Conservation (phyloP, 257 asterid genomes). For the Plectranthus barbatus region DNA sequence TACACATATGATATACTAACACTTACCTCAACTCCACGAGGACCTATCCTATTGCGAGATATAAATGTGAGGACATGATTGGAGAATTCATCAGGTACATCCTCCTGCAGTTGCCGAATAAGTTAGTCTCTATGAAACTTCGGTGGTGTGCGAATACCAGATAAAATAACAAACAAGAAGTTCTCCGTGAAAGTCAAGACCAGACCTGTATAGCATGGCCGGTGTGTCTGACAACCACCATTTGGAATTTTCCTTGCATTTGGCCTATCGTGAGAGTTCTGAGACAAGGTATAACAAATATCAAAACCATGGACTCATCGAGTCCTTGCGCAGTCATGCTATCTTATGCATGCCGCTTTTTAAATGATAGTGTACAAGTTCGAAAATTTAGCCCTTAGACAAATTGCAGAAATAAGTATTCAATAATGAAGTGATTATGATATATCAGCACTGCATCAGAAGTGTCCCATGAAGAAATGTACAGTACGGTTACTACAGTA, state of each 20-base stretch:
- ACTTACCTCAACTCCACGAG: slow-evolving; percentile 77
- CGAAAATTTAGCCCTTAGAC: too few relatives aligned
- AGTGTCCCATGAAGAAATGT: too few relatives aligned
- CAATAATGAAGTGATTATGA: too few relatives aligned
- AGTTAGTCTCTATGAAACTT: slow-evolving; percentile 8
- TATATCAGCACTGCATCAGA: too few relatives aligned
- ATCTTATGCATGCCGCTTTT: too few relatives aligned
- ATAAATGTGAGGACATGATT: slow-evolving; percentile 57
- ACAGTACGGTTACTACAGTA: too few relatives aligned
- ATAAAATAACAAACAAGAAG: background rate
- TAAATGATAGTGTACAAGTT: too few relatives aligned
- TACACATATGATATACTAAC: too few relatives aligned
- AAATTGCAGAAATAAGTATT: too few relatives aligned
- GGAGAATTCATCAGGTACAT: slow-evolving; percentile 85
- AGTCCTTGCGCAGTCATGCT: background rate
- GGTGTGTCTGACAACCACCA: slow-evolving; percentile 88
- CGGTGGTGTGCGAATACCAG: too few relatives aligned
- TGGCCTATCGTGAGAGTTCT: slow-evolving; percentile 96
- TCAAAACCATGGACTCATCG: background rate
- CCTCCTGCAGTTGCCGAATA: slow-evolving; percentile 55
- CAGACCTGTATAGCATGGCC: slow-evolving; percentile 97
- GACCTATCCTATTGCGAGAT: slow-evolving; percentile 76
- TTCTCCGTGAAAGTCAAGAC: background rate
- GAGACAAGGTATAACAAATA: slow-evolving; percentile 15
- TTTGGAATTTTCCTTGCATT: slow-evolving; percentile 97